Conservation (phyloP, 2,329 filamentous ascomycete species). For the Blastomyces silverae region DNA sequence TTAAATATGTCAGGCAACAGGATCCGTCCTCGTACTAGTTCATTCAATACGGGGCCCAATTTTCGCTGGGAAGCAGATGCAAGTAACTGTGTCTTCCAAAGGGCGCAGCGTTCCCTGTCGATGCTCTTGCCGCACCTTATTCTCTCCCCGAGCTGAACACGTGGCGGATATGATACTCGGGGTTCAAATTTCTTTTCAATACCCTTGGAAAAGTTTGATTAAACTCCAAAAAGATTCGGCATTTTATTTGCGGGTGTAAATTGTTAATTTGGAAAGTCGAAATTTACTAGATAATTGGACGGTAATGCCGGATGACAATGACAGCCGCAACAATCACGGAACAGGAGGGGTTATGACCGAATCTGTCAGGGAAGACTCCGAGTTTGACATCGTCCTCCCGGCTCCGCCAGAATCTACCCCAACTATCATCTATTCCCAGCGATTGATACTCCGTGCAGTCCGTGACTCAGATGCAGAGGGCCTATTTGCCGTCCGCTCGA, state of each 20-base stretch:
- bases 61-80: background rate
- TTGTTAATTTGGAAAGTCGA: background rate
- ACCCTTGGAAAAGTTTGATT: background rate
- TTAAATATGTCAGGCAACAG: too few species aligned
- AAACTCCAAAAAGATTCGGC: background rate
- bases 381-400: conserved; percentile 1
- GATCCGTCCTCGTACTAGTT: background rate
- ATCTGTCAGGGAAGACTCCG: background rate
- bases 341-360: background rate
- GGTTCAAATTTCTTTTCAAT: background rate
- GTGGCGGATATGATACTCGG: background rate
- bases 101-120: background rate
- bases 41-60: background rate
- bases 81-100: background rate
- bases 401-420: background rate
- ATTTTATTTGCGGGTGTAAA: background rate
- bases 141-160: background rate
- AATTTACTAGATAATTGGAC: background rate
- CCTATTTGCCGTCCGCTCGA: conserved; percentile 8
- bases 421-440: background rate
- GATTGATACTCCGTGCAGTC: background rate
- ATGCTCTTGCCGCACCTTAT: background rate
- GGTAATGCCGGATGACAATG: background rate
- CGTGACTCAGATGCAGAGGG: conserved; percentile 6
- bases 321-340: background rate